phyloP scores from a whole-genome alignment of 345 rosid species.

The Boechera stricta region DNA sequence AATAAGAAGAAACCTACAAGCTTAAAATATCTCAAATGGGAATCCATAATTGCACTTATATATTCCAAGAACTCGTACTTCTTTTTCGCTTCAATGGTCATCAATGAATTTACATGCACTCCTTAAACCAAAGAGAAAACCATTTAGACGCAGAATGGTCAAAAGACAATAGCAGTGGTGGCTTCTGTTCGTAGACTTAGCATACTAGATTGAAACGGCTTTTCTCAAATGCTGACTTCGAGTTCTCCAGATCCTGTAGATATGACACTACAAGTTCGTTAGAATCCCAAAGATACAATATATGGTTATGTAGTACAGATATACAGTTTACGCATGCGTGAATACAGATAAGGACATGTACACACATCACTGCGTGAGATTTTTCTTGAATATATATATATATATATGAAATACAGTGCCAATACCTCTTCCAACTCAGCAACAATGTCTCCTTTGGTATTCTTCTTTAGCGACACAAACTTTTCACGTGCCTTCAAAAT shows the following conservation, averaged over 20 bases:
- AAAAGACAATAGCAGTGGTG: background rate
- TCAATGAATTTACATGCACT: constrained; percentile 79
- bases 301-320: too few species aligned
- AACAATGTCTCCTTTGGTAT: constrained; percentile 69
- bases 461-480: constrained; percentile 84
- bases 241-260: constrained; percentile 78
- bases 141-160: constrained; percentile 42
- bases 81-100: constrained; percentile 84
- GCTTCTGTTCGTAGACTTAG: constrained; percentile 24
- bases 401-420: constrained; percentile 8
- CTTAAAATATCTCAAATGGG: constrained; percentile 85
- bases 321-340: background rate
- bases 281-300: background rate
- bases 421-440: constrained; percentile 87
- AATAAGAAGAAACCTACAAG: constrained; percentile 53
- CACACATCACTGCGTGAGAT: background rate
- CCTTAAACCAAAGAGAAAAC: constrained; percentile 58
- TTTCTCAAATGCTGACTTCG: constrained; percentile 83
- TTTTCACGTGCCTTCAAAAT: constrained; percentile 81
- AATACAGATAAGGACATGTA: background rate
- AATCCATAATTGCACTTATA: constrained; percentile 88
- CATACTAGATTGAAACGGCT: constrained; percentile 93
- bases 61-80: constrained; percentile 91
- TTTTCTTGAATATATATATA: background rate
- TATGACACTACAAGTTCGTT: background rate